Percentiles rank a stretch among this genome's conserved stretches.
phyloP scores from a whole-genome alignment of 2,329 filamentous ascomycete species.

The Exserohilum rostratum region DNA sequence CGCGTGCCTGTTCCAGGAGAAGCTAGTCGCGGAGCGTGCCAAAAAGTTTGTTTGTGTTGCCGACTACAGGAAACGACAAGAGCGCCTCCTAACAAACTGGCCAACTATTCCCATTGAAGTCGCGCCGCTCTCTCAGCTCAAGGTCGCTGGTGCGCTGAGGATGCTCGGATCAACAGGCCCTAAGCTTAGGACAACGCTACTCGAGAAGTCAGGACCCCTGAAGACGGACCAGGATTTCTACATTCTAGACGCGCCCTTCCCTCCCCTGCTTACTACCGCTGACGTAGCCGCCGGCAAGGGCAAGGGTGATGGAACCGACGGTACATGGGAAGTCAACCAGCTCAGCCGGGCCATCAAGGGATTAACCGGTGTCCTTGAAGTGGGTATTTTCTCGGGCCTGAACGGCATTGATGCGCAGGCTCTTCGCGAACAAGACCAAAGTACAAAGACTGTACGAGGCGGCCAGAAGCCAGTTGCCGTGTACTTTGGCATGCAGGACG shows the following conservation, averaged over 20 bases:
- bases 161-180: slow-evolving; percentile 76
- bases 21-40: slow-evolving; percentile 84
- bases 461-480: slow-evolving; percentile 91
- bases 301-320: slow-evolving; percentile 63
- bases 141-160: slow-evolving; percentile 74
- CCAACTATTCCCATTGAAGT: slow-evolving; percentile 91
- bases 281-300: slow-evolving; percentile 56
- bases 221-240: slow-evolving; percentile 86
- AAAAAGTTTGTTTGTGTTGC: slow-evolving; percentile 86
- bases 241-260: slow-evolving; percentile 92
- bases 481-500: slow-evolving; percentile 87
- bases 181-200: slow-evolving; percentile 71
- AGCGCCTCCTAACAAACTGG: slow-evolving; percentile 76
- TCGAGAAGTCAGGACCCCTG: slow-evolving; percentile 81
- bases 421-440: slow-evolving; percentile 42
- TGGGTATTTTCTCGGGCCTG: slow-evolving; percentile 84
- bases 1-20: slow-evolving; percentile 97
- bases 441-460: slow-evolving; percentile 50
- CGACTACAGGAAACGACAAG: slow-evolving; percentile 90
- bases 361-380: slow-evolving; percentile 87
- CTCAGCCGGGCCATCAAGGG: slow-evolving; percentile 77
- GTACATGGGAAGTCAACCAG: slow-evolving; percentile 79
- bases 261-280: slow-evolving; percentile 68
- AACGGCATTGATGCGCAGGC: slow-evolving; percentile 73
- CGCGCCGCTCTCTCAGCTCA: slow-evolving; percentile 78